Base-by-base conservation (phyloP, 1,139 yeast genomes). In the Geotrichum aggregatum region DNA sequence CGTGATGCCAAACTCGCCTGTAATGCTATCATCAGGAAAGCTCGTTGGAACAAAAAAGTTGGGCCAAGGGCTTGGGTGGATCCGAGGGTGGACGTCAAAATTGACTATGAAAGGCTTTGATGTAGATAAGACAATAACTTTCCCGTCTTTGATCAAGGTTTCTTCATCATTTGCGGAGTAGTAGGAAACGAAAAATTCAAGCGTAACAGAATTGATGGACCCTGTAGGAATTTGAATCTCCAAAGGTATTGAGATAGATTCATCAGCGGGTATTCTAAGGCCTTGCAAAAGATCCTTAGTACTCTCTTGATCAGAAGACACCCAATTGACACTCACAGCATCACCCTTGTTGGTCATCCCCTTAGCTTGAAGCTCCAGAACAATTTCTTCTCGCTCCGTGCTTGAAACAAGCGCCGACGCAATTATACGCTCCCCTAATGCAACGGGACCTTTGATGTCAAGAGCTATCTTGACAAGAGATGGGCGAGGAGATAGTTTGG, bases 31-130 rank as follows among this genome's bases (percentile, higher is more conserved):
- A 8, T 58, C 59, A 8, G 11, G 35, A 24, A 24, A 47, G 33
- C 19, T 44, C 41, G 42, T 24, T 1, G 70, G 69, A 10, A 67
- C 60, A 55, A 70, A 70, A 39, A 61, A 45, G 47, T 60, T 68
- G n/a, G 69, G 69, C 74, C 73, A 70, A 7, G 56, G 52, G 21
- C 61, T 69, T 0, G 60, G 61, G 46, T 67, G 66, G 14, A 59
- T 55, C 24, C 66, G 58, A 0, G 73, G 70, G 3, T 61, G 45
- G 3, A 70, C 66, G 38, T 66, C 68, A 50, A 67, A 68, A 30
- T 61, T 64, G 33, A 63, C 66, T 10, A 70, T 52, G 56, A 69
- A 67, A 2, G 71, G 71, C 44, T 61, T 59, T 8, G 62, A 48
- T 0, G 68, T 65, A 3, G 66, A 64, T 28, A 70, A 54, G 2